Conservation (phyloP, 192 early-diverging fungal genomes). For the Rhizoclosmatium sp. region DNA sequence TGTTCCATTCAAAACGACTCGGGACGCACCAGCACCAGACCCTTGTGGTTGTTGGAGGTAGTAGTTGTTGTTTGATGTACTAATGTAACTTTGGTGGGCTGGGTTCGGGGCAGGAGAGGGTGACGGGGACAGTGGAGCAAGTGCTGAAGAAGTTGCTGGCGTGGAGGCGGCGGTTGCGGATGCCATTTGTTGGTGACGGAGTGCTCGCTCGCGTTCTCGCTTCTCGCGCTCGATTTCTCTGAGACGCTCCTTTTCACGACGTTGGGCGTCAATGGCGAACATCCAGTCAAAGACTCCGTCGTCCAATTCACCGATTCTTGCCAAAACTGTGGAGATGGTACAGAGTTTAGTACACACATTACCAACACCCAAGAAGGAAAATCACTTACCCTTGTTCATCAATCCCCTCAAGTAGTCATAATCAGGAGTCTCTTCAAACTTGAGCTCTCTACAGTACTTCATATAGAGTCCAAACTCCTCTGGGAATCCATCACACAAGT, state of each 20-base stretch:
- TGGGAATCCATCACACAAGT: constrained; percentile 91
- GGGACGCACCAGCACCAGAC: neutral
- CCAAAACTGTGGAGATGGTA: constrained; percentile 39
- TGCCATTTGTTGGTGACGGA: constrained; percentile 32
- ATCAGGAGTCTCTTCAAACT: constrained; percentile 96
- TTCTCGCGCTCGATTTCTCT: constrained; percentile 54
- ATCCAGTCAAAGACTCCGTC: constrained; percentile 98
- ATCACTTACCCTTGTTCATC: constrained; percentile 75
- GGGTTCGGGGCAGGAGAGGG: constrained; percentile 9
- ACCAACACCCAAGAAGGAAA: too few species aligned
- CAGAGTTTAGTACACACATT: neutral
- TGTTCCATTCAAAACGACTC: constrained; percentile 8
- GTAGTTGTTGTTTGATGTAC: neutral
- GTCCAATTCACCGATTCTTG: constrained; percentile 74
- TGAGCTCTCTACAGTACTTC: constrained; percentile 87
- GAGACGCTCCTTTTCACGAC: constrained; percentile 54
- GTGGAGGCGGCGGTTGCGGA: neutral
- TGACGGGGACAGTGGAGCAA: constrained; percentile 12
- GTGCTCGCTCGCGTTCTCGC: constrained; percentile 45
- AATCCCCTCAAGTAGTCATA: constrained; percentile 91
- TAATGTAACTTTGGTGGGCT: constrained; percentile 9
- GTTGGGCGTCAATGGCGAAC: constrained; percentile 63
- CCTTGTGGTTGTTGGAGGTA: neutral
- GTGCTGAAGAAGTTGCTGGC: neutral
- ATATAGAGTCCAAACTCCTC: constrained; percentile 93